These are phyloP conservation scores for Talaromyces islandicus DNA, from an alignment of 2,329 filamentous ascomycete species.

Conservation along the genomic window DNA sequence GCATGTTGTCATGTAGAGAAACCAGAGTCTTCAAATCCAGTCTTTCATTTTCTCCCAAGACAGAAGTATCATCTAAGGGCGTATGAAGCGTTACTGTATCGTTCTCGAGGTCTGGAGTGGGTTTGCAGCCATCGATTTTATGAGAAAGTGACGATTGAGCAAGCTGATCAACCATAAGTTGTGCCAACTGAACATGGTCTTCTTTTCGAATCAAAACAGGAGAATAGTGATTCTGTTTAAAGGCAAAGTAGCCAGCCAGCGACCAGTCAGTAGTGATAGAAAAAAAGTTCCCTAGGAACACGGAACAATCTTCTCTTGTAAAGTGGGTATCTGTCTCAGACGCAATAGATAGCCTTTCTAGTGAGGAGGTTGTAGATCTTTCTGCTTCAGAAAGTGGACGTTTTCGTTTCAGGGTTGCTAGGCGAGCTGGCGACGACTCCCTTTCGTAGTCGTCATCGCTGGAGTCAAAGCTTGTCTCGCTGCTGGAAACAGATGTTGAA, in stretches of 20 bases:
- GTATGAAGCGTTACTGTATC: constrained; percentile 19
- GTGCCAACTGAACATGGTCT: constrained; percentile 32
- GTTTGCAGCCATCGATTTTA: constrained; percentile 20
- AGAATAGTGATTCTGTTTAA: constrained; percentile 23
- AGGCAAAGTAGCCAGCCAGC: constrained; percentile 34
- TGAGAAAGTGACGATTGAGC: constrained; percentile 40
- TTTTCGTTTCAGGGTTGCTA: constrained; percentile 27
- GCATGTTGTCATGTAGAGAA: constrained; percentile 23
- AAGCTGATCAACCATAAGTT: constrained; percentile 38
- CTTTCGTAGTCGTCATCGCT: constrained; percentile 16
- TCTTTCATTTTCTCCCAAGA: constrained; percentile 24
- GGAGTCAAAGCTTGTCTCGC: constrained; percentile 17
- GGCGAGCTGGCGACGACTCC: constrained; percentile 14
- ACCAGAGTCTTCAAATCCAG: constrained; percentile 33
- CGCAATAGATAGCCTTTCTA: constrained; percentile 18
- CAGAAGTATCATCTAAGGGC: constrained; percentile 21
- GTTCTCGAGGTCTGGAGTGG: constrained; percentile 23
- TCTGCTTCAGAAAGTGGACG: constrained; percentile 27
- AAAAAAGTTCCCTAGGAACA: constrained; percentile 34
- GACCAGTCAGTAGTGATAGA: constrained; percentile 35
- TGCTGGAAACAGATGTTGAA: constrained; percentile 24
- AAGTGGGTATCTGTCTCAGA: constrained; percentile 15
- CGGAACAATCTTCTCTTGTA: constrained; percentile 24
- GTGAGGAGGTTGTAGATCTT: constrained; percentile 22
- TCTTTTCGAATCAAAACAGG: constrained; percentile 30